Conservation (phyloP, 2,329 filamentous ascomycete genomes). For the Colletotrichum sp. region DNA sequence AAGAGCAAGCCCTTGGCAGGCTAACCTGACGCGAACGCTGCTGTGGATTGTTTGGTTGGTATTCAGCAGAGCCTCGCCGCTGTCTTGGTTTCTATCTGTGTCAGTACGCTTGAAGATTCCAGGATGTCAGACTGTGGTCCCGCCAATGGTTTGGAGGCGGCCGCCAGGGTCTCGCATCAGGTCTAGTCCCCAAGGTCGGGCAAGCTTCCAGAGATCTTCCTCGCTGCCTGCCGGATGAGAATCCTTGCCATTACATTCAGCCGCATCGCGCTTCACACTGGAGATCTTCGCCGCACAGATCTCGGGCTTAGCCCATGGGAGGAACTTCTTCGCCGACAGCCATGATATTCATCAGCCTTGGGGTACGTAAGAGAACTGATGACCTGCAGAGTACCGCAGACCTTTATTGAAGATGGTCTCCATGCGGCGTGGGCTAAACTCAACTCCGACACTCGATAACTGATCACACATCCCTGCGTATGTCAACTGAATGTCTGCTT, state of each 20-base stretch:
- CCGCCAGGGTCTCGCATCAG: slow-evolving; percentile 44
- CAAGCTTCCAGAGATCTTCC: slow-evolving; percentile 32
- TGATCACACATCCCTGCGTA: slow-evolving; percentile 60
- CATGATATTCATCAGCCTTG: neutral
- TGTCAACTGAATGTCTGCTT: neutral
- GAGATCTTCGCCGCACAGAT: neutral
- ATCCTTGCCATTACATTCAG: slow-evolving; percentile 37
- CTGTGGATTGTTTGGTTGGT: slow-evolving; percentile 61
- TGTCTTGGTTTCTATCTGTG: slow-evolving; percentile 38
- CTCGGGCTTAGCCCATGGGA: neutral
- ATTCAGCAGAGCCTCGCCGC: slow-evolving; percentile 47
- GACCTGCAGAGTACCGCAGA: neutral
- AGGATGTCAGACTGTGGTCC: slow-evolving; percentile 48
- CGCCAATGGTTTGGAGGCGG: slow-evolving; percentile 47
- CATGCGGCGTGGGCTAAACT: slow-evolving; percentile 42
- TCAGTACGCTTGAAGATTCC: slow-evolving; percentile 52
- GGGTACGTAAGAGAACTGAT: neutral
- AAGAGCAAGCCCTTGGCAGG: slow-evolving; percentile 52
- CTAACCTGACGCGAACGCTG: slow-evolving; percentile 56
- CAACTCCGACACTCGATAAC: slow-evolving; percentile 52
- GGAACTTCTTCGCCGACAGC: neutral
- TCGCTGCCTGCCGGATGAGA: slow-evolving; percentile 26
- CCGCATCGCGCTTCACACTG: slow-evolving; percentile 33
- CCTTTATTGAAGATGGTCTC: neutral
- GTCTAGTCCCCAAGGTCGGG: slow-evolving; percentile 53